Percentiles rank a stretch among this genome's conserved stretches.
These are phyloP conservation scores for Capsicum chinense DNA, from an alignment of 257 asterid species.

Conservation along the genomic window DNA sequence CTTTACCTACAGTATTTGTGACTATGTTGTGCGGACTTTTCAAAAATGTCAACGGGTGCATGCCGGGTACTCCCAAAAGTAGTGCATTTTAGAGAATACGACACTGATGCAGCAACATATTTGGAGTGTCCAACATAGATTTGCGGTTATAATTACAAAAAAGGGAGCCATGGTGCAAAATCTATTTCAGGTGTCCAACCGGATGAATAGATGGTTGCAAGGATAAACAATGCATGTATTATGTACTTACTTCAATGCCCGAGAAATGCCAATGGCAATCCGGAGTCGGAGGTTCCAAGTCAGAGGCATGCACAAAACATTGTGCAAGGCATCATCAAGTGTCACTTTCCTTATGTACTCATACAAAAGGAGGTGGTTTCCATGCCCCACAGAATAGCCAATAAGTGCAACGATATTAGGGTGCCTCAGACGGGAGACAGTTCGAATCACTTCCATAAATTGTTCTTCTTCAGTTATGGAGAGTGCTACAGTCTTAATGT, in stretches of 20 bases:
- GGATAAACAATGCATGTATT: background rate
- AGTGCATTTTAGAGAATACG: too few species aligned
- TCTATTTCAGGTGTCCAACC: background rate
- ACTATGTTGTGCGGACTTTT: too few species aligned
- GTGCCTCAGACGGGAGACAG: constrained; percentile 73
- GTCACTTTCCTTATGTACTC: constrained; percentile 68
- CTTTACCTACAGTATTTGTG: background rate
- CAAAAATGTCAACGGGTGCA: too few species aligned
- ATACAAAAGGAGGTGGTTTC: constrained; percentile 74
- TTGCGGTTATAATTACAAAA: constrained; percentile 24
- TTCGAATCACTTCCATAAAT: constrained; percentile 70
- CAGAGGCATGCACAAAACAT: constrained; percentile 53
- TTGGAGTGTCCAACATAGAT: background rate
- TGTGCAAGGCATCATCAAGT: constrained; percentile 75
- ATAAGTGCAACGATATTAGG: constrained; percentile 77
- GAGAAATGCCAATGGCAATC: constrained; percentile 75
- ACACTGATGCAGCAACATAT: too few species aligned
- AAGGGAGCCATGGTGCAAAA: background rate
- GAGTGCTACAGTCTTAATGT: constrained; percentile 61
- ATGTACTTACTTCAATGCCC: constrained; percentile 71
- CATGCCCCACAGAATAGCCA: constrained; percentile 84
- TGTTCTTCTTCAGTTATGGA: constrained; percentile 83
- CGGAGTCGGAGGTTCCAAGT: constrained; percentile 71
- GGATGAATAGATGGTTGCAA: background rate
- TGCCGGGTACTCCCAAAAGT: too few species aligned